phyloP scores from a whole-genome alignment of 495 filamentous ascomycete genomes.

The Pseudoneurospora amorphoporcata region DNA sequence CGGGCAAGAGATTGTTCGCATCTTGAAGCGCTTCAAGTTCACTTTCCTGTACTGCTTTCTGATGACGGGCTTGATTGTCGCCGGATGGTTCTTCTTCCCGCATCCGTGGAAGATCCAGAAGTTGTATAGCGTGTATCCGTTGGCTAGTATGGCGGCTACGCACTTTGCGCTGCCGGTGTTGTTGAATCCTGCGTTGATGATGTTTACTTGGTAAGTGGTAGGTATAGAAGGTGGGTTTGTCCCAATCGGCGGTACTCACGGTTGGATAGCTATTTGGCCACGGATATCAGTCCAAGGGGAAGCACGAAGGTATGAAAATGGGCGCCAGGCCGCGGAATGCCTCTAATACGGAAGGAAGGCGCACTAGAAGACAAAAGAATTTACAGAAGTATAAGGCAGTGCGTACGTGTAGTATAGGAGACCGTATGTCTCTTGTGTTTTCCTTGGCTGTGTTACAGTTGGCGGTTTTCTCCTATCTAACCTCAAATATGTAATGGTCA shows the following conservation, averaged over 20 bases:
- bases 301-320: not conserved
- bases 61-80: conserved; percentile 37
- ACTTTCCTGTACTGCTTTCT: conserved; percentile 47
- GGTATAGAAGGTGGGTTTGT: not conserved
- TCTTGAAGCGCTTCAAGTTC: conserved; percentile 47
- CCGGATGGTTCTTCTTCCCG: conserved; percentile 35
- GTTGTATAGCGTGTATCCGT: conserved; percentile 49
- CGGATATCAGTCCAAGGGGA: too few relatives aligned
- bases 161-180: conserved; percentile 52
- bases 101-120: conserved; percentile 44
- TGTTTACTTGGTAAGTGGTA: conserved; percentile 47
- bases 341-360: not conserved
- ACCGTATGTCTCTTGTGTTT: not conserved
- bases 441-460: not conserved
- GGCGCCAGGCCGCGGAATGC: not conserved
- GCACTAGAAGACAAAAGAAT: not conserved
- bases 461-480: not conserved
- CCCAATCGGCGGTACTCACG: not conserved
- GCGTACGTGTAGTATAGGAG: not conserved
- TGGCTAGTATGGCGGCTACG: conserved; percentile 39
- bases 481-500: not conserved
- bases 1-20: conserved; percentile 47
- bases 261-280: too few relatives aligned
- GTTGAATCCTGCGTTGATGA: conserved; percentile 56
- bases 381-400: not conserved